A percentile compares a stretch with the other conserved stretches of the same genome.
phyloP scores from a whole-genome alignment of 2,329 filamentous ascomycete genomes.

The Sporothrix humicola region DNA sequence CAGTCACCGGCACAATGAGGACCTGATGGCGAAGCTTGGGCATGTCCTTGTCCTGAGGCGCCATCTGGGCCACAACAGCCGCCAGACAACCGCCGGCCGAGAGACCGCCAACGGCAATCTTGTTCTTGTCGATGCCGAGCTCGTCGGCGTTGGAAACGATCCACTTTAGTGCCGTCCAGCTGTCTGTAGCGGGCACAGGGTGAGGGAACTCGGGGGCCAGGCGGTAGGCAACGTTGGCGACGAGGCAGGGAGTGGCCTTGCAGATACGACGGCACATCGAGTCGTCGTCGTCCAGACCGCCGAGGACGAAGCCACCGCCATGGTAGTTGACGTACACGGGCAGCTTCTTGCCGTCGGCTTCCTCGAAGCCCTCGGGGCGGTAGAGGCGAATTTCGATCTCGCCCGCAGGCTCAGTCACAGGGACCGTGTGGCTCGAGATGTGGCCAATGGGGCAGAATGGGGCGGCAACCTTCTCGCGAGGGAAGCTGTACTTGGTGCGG shows the following conservation, averaged over 20 bases:
- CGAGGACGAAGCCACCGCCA: conserved; percentile 35
- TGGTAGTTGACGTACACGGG: conserved; percentile 36
- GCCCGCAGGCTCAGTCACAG: conserved; percentile 24
- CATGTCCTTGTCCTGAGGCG: conserved; percentile 39
- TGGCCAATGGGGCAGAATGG: conserved; percentile 18
- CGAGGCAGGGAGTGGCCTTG: conserved; percentile 25
- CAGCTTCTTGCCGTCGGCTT: not conserved
- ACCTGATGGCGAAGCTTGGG: conserved; percentile 45
- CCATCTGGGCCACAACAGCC: conserved; percentile 49
- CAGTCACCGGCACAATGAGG: conserved; percentile 48
- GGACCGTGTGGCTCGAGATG: conserved; percentile 7
- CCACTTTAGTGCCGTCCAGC: conserved; percentile 42
- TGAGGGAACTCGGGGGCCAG: conserved; percentile 57
- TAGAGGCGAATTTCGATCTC: conserved; percentile 32
- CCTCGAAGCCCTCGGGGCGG: conserved; percentile 22
- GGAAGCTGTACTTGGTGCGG: conserved; percentile 29
- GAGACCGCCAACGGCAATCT: conserved; percentile 42
- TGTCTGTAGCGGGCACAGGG: conserved; percentile 53
- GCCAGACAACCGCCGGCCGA: conserved; percentile 43
- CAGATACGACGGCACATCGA: conserved; percentile 24
- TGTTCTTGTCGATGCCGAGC: conserved; percentile 39
- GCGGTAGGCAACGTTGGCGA: conserved; percentile 52
- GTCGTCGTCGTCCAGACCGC: conserved; percentile 33
- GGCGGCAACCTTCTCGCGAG: conserved; percentile 19
- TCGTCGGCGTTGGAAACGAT: conserved; percentile 45